These are phyloP conservation scores for Creolimax fragrantissima DNA, from an alignment of 78 protist genomes.

Conservation along the genomic window DNA sequence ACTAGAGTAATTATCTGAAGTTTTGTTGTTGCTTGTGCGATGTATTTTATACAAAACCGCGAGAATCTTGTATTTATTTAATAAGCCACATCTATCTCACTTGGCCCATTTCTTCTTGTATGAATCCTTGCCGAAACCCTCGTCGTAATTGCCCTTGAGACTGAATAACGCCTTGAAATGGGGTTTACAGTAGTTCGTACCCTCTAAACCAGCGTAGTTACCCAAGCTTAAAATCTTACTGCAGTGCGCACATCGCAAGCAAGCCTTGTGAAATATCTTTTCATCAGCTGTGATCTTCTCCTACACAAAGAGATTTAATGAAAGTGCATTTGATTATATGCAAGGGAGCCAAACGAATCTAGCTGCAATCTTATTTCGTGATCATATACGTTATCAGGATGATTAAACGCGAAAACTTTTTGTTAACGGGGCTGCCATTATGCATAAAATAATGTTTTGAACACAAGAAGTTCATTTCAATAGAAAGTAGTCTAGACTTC, in stretches of 20 bases:
- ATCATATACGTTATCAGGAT: not conserved
- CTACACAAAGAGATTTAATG: not conserved
- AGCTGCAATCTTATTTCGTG: not conserved
- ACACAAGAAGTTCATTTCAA: not conserved
- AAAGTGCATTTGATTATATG: no score
- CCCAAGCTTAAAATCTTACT: conserved; percentile 11
- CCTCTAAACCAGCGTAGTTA: not conserved
- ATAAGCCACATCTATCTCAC: no score
- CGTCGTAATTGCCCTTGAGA: conserved; percentile 43
- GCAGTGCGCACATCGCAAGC: conserved; percentile 31
- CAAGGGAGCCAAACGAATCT: no score
- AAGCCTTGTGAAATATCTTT: conserved; percentile 19
- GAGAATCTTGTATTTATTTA: no score
- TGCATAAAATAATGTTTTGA: not conserved
- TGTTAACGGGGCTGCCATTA: not conserved
- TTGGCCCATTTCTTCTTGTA: conserved; percentile 23
- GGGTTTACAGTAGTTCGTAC: conserved; percentile 34
- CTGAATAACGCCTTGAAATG: conserved; percentile 40
- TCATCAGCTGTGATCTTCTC: conserved; percentile 10
- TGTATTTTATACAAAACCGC: no score
- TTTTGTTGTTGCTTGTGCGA: no score
- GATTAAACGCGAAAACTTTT: not conserved
- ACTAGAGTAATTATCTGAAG: no score
- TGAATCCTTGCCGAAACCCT: conserved; percentile 20
- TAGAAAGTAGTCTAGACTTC: not conserved